phyloP scores from a whole-genome alignment of 202 grass and related monocot species.

The Alloteropsis angusta region DNA sequence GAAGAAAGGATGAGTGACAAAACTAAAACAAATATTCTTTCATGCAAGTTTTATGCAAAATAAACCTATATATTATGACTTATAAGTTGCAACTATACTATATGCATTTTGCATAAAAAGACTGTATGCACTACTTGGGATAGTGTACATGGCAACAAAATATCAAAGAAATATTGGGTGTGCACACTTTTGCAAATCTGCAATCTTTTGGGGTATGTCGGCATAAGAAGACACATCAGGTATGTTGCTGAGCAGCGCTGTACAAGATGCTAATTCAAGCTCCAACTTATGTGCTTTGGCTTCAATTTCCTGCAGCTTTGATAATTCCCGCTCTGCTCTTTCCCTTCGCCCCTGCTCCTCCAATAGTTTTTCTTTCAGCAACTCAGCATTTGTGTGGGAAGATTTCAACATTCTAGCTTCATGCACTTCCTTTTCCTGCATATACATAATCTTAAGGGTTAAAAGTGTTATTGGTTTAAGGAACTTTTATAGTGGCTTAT shows the following conservation, averaged over 20 bases:
- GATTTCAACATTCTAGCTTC: conserved; percentile 83
- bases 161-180: not conserved
- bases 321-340: conserved; percentile 66
- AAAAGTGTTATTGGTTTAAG: conserved; percentile 1
- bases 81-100: conserved; percentile 2
- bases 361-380: conserved; percentile 87
- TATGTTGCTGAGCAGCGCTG: conserved; percentile 63
- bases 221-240: conserved; percentile 68
- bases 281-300: conserved; percentile 65
- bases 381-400: conserved; percentile 66
- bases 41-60: conserved; percentile 8
- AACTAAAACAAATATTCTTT: not conserved
- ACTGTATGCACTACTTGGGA: not conserved
- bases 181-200: conserved; percentile 59
- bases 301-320: conserved; percentile 64
- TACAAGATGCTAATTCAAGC: conserved; percentile 75
- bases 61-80: not conserved
- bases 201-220: conserved; percentile 82
- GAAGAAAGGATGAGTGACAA: conserved; percentile 8
- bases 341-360: conserved; percentile 73
- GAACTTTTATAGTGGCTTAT: not conserved
- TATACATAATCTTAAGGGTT: conserved; percentile 9
- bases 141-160: not conserved
- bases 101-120: not conserved
- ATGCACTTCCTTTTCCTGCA: conserved; percentile 78